Base-by-base conservation (phyloP, 2,329 filamentous ascomycete species). In the Beauveria rudraprayagi region DNA sequence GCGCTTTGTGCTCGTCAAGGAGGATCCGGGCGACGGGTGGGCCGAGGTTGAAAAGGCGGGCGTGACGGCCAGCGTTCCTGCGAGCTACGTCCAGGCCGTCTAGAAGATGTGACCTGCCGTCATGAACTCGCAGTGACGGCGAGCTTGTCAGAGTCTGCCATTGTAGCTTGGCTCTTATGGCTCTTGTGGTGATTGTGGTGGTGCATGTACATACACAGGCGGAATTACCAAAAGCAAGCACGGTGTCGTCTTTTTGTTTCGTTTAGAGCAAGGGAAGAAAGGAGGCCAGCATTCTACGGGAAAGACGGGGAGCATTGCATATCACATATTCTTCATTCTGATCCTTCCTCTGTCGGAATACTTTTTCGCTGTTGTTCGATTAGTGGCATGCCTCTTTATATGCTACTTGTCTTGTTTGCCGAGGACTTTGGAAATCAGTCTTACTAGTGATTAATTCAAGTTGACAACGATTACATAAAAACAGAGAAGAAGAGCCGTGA, bases 21-120 rank as follows among this genome's bases (percentile, higher is more conserved):
- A 90, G 61, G 93, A 97, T 70, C 83, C 87, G 0, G 94, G 94
- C 1, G 94, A 97, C 76, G 94, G 94, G 0, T 99, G 94, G 94
- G 91, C 88, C 30, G 94, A 97, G 77, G 94, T 99, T 19, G 94
- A 97, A 77, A 92, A 91, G 74, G 92, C 91, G 19, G 92, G 92
- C 1, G 79, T 86, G 46, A 91, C 87, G 54, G 92, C 87, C 70
- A 96, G 92, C 72, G 94, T 99, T 59, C 94, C 94, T 51, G 92
- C 92, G 43, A 96, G 91, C 73, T 99, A 97, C 77, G 84, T 97
- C 63, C 89, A 92, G 75, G 83, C 88, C 69, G 84, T 90, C 56
- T 89, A 78, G 75, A 68, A 46, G 60, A 61, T 17, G 60, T n/a
- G 50, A 26, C 41, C 47, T 41, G 48, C 41, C 28, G 57, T 54